Conservation (phyloP, 805 yeast genomes). For the Saccharomyces kudriavzevii region DNA sequence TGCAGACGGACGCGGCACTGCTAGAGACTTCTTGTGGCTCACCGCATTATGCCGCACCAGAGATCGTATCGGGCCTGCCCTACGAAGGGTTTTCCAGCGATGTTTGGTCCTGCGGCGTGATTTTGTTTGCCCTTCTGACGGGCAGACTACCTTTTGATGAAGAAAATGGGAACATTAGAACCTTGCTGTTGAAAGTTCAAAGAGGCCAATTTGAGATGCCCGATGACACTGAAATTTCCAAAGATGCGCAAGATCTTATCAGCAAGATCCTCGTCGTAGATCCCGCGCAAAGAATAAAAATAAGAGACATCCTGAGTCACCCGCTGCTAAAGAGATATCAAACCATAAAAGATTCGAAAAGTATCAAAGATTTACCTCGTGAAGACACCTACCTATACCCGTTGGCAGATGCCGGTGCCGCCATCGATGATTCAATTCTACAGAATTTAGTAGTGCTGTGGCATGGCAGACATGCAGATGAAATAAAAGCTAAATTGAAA, state of each 20-base stretch:
- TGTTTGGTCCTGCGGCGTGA: conserved; percentile 97
- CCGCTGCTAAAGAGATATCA: conserved; percentile 73
- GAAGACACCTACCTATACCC: conserved; percentile 34
- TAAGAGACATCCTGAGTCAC: conserved; percentile 68
- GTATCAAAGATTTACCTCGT: conserved; percentile 32
- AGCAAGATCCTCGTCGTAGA: conserved; percentile 72
- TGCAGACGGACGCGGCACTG: conserved; percentile 72
- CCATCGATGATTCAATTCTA: conserved; percentile 64
- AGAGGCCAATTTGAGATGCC: conserved; percentile 85
- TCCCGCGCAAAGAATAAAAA: conserved; percentile 71
- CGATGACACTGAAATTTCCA: conserved; percentile 57
- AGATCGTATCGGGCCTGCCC: conserved; percentile 87
- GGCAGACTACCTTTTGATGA: conserved; percentile 92
- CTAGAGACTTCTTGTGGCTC: conserved; percentile 96
- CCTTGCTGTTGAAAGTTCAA: conserved; percentile 81
- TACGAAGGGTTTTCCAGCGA: conserved; percentile 97
- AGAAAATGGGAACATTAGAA: conserved; percentile 81
- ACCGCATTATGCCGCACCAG: conserved; percentile 98
- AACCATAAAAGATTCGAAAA: conserved; percentile 28
- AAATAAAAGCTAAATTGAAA: conserved; percentile 45
- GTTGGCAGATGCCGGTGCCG: conserved; percentile 29
- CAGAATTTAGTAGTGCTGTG: conserved; percentile 70
- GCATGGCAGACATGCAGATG: conserved; percentile 60
- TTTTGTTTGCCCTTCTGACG: conserved; percentile 83
- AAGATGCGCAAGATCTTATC: conserved; percentile 83